Evolutionary conservation across 1,284 basidiomycete genomes (phyloP).

Genomic region (Sphaerobolus stellatus): DNA sequence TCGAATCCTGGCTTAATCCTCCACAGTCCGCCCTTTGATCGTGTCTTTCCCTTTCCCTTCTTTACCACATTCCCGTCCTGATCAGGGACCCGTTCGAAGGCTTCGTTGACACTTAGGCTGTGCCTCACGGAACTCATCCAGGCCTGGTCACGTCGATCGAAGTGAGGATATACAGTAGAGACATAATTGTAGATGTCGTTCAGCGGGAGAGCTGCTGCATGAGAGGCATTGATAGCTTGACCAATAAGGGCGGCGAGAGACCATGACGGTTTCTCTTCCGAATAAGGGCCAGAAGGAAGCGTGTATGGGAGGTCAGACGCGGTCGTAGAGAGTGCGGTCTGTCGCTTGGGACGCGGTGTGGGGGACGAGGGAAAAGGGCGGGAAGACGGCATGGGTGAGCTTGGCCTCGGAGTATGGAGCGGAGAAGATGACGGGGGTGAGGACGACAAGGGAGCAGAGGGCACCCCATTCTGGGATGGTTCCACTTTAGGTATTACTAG

Average conservation of each 20-base stretch:
- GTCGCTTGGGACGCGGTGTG: slow-evolving; percentile 43
- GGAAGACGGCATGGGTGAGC: slow-evolving; percentile 30
- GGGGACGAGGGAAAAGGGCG: slow-evolving; percentile 54
- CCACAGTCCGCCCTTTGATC: slow-evolving; percentile 10
- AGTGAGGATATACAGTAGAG: slow-evolving; percentile 89
- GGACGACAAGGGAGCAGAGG: slow-evolving; percentile 9
- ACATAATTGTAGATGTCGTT: slow-evolving; percentile 98
- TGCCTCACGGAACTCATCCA: slow-evolving; percentile 94
- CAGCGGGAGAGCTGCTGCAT: slow-evolving; percentile 81
- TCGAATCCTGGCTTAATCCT: slow-evolving; percentile 8
- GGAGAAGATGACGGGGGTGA: slow-evolving; percentile 7
- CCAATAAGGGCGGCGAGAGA: slow-evolving; percentile 97
- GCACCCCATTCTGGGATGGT: neutral
- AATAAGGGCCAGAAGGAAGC: slow-evolving; percentile 82
- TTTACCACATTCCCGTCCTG: slow-evolving; percentile 1
- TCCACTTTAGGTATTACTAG: neutral
- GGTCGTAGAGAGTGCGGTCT: slow-evolving; percentile 56
- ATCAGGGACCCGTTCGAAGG: slow-evolving; percentile 42
- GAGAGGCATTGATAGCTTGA: slow-evolving; percentile 86
- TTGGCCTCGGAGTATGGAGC: neutral
- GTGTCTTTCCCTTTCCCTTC: slow-evolving; percentile 3
- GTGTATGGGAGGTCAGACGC: slow-evolving; percentile 67
- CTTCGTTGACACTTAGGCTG: slow-evolving; percentile 80
- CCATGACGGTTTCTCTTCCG: slow-evolving; percentile 71
- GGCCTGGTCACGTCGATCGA: slow-evolving; percentile 89